Conservation (phyloP, 257 asterid species). For the Verbascum thapsus region DNA sequence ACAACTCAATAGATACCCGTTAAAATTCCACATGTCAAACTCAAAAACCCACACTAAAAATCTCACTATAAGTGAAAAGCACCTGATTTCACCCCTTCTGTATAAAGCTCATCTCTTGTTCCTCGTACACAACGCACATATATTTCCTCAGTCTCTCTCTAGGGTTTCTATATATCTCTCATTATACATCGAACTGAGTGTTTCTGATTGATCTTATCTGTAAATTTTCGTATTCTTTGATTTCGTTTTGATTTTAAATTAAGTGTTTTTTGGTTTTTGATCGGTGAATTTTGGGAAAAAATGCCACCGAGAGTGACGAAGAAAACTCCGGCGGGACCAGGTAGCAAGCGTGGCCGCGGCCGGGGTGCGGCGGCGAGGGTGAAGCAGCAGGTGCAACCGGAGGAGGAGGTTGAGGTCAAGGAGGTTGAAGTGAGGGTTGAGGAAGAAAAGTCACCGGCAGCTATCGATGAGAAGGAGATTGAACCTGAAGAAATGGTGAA, state of each 20-base stretch:
- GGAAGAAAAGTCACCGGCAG: conserved; percentile 32
- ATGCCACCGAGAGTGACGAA: conserved; percentile 80
- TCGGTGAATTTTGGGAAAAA: neutral
- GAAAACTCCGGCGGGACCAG: conserved; percentile 77
- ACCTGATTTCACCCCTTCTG: neutral
- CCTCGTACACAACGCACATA: neutral
- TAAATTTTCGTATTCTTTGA: neutral
- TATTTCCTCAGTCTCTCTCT: conserved; percentile 23
- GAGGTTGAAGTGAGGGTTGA: conserved; percentile 30
- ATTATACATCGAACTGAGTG: neutral
- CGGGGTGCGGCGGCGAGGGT: conserved; percentile 37
- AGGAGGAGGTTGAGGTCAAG: conserved; percentile 36
- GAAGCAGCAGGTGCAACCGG: conserved; percentile 35
- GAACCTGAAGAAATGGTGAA: conserved; percentile 32
- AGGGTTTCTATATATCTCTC: conserved; percentile 34
- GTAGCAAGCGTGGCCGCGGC: conserved; percentile 65
- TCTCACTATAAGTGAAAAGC: neutral
- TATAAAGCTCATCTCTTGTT: neutral
- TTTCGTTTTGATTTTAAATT: neutral
- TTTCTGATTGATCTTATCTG: neutral
- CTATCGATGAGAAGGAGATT: conserved; percentile 35
- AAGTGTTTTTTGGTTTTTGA: neutral
- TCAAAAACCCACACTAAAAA: neutral
- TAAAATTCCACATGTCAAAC: no score
- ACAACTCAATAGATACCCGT: no score